A percentile compares a stretch with the other conserved stretches of the same genome.
Conservation (phyloP, 2,329 filamentous ascomycete species). For the Botrytis porri region DNA sequence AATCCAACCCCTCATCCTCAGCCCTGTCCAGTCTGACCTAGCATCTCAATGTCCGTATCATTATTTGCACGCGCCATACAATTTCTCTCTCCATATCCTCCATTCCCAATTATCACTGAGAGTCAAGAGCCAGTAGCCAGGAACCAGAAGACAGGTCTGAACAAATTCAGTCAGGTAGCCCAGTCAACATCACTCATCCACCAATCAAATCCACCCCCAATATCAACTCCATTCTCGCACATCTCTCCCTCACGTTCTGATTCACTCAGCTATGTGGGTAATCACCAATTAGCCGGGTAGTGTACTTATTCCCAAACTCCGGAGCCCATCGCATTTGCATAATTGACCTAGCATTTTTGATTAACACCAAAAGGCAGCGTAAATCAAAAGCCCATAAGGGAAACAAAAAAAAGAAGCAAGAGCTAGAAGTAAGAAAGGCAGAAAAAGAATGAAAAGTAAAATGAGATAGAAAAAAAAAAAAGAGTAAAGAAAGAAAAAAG, state of each 20-base stretch:
- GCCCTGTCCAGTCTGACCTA: neutral
- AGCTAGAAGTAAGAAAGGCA: neutral
- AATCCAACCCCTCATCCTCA: neutral
- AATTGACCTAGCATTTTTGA: neutral
- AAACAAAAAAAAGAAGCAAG: neutral
- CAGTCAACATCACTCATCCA: neutral
- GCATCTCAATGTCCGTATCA: neutral
- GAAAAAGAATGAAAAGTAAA: slow-evolving; percentile 9
- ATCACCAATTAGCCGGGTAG: slow-evolving; percentile 5
- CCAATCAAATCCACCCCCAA: neutral
- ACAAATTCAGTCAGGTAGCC: neutral
- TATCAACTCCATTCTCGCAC: neutral
- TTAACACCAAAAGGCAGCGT: neutral
- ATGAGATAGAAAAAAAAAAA: neutral
- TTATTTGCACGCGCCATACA: neutral
- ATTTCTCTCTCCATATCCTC: neutral
- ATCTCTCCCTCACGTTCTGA: neutral
- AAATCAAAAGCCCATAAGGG: neutral
- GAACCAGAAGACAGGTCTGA: neutral
- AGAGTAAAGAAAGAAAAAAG: slow-evolving; percentile 10
- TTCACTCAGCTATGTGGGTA: neutral
- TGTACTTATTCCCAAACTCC: neutral
- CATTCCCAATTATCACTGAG: neutral
- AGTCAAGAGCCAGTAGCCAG: neutral
- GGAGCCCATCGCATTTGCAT: neutral